These are phyloP conservation scores for Dactylis glomerata DNA, from an alignment of 176 grass and related monocot species.

Conservation along the genomic window DNA sequence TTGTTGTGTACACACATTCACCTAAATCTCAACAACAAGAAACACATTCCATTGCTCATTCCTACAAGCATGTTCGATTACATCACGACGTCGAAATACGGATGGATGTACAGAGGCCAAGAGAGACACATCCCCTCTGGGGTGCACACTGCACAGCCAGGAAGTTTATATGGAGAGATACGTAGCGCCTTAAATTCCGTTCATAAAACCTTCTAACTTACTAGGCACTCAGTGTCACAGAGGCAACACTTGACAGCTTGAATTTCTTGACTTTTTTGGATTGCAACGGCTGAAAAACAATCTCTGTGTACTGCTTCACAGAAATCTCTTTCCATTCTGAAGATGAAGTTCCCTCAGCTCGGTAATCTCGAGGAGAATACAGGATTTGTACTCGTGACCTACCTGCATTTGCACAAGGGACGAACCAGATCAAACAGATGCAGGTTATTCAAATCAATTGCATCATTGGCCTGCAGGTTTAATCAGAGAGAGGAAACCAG, in stretches of 20 bases:
- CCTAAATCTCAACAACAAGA: neutral
- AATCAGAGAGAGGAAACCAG: neutral
- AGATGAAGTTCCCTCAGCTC: constrained; percentile 52
- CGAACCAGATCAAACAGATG: neutral
- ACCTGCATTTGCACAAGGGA: constrained; percentile 44
- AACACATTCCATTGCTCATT: neutral
- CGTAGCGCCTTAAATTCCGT: neutral
- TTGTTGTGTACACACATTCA: neutral
- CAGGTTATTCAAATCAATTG: neutral
- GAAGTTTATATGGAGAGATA: neutral
- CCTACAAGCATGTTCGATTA: neutral
- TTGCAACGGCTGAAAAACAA: constrained; percentile 65
- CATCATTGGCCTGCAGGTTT: neutral
- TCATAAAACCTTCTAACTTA: neutral
- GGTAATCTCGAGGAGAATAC: constrained; percentile 73
- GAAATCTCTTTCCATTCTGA: constrained; percentile 67
- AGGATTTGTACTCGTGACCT: constrained; percentile 62
- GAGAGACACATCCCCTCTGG: neutral
- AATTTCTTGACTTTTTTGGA: constrained; percentile 67
- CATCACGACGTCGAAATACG: constrained; percentile 13
- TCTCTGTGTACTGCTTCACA: constrained; percentile 67
- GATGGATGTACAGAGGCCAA: constrained; percentile 7
- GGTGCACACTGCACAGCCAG: neutral
- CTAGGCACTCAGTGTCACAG: constrained; percentile 55
- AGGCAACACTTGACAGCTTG: constrained; percentile 59